Conservation (phyloP, 1,139 yeast genomes). For the Arxiozyma slooffiae region DNA sequence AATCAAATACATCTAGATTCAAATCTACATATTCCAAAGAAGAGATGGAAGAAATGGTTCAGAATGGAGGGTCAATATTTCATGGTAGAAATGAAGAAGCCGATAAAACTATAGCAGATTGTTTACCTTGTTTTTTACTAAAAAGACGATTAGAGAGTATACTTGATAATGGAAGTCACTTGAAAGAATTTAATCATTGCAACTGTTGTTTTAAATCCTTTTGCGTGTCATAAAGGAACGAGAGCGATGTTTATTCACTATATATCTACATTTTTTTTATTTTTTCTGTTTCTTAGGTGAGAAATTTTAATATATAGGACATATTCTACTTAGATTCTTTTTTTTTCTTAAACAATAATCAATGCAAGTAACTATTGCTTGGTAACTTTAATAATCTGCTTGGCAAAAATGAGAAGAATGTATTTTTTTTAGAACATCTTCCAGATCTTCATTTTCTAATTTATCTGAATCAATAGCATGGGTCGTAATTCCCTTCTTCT, state of each 20-base stretch:
- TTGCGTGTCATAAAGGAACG: conserved; percentile 20
- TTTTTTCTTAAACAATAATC: too few species aligned
- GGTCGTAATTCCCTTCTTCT: conserved; percentile 39
- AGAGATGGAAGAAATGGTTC: conserved; percentile 40
- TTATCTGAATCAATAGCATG: conserved; percentile 34
- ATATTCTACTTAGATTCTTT: too few species aligned
- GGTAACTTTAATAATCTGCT: neutral
- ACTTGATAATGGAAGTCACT: conserved; percentile 15
- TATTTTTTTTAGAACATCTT: conserved; percentile 8
- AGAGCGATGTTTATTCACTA: neutral
- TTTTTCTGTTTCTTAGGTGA: neutral
- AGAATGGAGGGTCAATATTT: conserved; percentile 46
- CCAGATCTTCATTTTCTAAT: conserved; percentile 31
- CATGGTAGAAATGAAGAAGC: conserved; percentile 38
- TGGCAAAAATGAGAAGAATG: conserved; percentile 17
- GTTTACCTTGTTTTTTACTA: conserved; percentile 51
- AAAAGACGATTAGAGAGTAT: conserved; percentile 43
- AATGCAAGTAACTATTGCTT: neutral
- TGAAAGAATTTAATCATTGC: conserved; percentile 28
- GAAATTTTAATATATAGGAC: neutral
- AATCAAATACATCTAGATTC: conserved; percentile 53
- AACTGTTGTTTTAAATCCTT: conserved; percentile 32
- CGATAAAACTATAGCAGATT: conserved; percentile 36
- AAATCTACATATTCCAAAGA: conserved; percentile 39
- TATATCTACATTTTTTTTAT: neutral